Conservation (phyloP, 108 stramenopile species). For the Parietichytrium sp. region DNA sequence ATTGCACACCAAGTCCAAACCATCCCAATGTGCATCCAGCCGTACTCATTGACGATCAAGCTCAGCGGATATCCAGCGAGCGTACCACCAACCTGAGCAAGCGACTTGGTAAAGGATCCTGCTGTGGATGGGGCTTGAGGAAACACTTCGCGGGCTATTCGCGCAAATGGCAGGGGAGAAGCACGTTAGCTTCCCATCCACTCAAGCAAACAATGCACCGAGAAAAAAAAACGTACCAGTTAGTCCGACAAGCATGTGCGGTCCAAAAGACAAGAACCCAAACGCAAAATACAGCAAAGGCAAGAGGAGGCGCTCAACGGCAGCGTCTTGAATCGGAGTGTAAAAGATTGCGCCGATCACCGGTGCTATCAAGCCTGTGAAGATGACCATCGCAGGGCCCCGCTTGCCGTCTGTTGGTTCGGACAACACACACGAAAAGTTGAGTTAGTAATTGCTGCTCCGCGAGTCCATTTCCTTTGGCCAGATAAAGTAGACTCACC, state of each 20-base stretch:
- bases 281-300: neutral
- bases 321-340: neutral
- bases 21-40: neutral
- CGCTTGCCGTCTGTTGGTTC: too few relatives aligned
- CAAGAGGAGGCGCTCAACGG: neutral
- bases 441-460: too few relatives aligned
- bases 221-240: conserved; percentile 39
- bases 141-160: conserved; percentile 10
- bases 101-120: neutral
- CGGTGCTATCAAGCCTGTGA: neutral
- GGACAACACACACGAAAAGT: too few relatives aligned
- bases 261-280: conserved; percentile 26
- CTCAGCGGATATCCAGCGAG: conserved; percentile 11
- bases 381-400: conserved; percentile 18
- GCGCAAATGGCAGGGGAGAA: too few relatives aligned
- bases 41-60: conserved; percentile 13
- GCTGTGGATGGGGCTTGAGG: neutral
- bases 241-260: conserved; percentile 22
- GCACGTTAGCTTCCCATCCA: too few relatives aligned
- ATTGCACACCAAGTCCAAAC: conserved; percentile 18
- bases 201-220: too few relatives aligned
- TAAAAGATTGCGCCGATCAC: neutral
- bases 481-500: too few relatives aligned
- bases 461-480: too few relatives aligned
- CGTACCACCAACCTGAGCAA: conserved; percentile 1